Evolutionary conservation across 805 yeast genomes (phyloP), one percentile per base, ranked within the genome.

Genomic region (Ogataea saltuana): DNA sequence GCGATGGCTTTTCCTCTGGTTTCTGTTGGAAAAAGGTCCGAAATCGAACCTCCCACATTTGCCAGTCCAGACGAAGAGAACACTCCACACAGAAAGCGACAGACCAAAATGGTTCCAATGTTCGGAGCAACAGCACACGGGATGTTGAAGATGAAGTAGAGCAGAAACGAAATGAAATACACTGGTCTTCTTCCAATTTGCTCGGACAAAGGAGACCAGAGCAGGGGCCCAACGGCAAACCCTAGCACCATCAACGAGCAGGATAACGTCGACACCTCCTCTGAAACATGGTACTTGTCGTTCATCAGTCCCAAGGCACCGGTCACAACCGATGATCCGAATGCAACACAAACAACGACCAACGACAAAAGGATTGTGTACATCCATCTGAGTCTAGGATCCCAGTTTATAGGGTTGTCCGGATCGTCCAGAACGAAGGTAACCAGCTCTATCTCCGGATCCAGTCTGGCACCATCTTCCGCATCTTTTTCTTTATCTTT

Each of bases 331-430:
- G 97, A 85, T 4, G 96, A 87, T 30, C 97, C 97, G 62, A 87
- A 89, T 2, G 97, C 97, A 22, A 91, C 96, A 56, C 88, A 78
- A 44, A 90, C 82, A 39, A 90, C 97, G 49, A 86, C 72, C 23
- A 79, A 51, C 1, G 96, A 81, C 18, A 87, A 69, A 8, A 81
- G 50, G 22, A 84, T 60, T 0, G 97, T 88, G 60, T 83, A 86
- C 1, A 63, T 3, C 87, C 90, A 81, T 59, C 80, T 78, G 17
- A 62, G 42, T 50, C 54, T 52, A 23, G 68, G 42, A 19, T 75
- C 67, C 97, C 97, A 89, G 64, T 89, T 89, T 58, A 82, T 83
- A 21, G 97, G 97, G 65, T 90, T 90, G 55, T 80, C 91, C 0
- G 95, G 95, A 62, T 90, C 98, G 49, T 78, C 76, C 15, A 81